Conservation (phyloP, 2,329 filamentous ascomycete genomes). For the Monosporascus sp. region DNA sequence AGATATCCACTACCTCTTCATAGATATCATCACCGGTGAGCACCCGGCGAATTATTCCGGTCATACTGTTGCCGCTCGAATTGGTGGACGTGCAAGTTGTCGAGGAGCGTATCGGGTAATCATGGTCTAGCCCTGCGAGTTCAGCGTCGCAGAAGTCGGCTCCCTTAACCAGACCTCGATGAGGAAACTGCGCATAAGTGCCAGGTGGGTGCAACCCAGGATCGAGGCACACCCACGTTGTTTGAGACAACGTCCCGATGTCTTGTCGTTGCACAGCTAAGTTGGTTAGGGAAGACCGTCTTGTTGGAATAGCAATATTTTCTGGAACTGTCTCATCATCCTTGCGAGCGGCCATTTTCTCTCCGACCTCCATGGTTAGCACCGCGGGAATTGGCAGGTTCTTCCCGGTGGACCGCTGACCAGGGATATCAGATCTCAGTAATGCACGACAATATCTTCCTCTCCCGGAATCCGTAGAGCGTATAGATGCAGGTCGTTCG, state of each 20-base stretch:
- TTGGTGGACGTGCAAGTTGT: constrained; percentile 3
- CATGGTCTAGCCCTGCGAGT: constrained; percentile 6
- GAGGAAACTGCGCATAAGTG: constrained; percentile 8
- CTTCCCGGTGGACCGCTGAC: constrained; percentile 10
- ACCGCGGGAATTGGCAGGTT: constrained; percentile 21
- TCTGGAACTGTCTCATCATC: background rate
- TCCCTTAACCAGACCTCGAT: constrained; percentile 9
- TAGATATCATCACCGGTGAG: constrained; percentile 10
- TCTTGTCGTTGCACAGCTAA: background rate
- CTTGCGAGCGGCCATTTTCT: background rate
- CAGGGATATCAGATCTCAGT: constrained; percentile 15
- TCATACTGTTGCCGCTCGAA: background rate
- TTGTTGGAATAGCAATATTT: constrained; percentile 6
- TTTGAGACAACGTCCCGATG: constrained; percentile 1
- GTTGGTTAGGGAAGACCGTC: constrained; percentile 1
- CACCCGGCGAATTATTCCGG: constrained; percentile 7
- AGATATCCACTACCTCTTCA: constrained; percentile 11
- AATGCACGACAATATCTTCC: constrained; percentile 17
- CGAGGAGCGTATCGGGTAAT: constrained; percentile 13
- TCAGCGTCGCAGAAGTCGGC: constrained; percentile 13
- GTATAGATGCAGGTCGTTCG: constrained; percentile 17
- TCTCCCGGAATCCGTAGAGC: constrained; percentile 14
- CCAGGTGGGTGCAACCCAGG: constrained; percentile 11
- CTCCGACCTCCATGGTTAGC: constrained; percentile 12
- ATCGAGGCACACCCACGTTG: constrained; percentile 10